Base-by-base conservation (phyloP, 345 rosid species). In the Rhodomyrtus tomentosa region DNA sequence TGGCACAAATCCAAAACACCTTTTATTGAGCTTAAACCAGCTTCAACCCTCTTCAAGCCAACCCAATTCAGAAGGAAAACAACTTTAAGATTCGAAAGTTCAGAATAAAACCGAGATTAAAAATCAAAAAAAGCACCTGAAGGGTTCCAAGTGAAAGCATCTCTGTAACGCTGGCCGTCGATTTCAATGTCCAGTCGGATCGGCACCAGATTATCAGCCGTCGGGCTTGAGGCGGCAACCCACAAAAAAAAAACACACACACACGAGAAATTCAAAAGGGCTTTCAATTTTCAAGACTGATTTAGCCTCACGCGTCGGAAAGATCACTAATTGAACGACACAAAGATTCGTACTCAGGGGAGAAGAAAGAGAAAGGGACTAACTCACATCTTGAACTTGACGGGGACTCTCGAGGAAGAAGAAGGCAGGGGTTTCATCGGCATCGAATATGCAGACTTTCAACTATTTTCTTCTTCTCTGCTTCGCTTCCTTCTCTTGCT, bases 131-230 rank as follows among this genome's bases (percentile, higher is more conserved):
- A 1, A 51, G 55, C 55, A 96, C 98, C 99, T 85, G 92, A 89
- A 90, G 98, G 98, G 87, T 95, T 96, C 99, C 99, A 97, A 83
- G 98, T 95, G 89, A 97, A 95, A 86, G 98, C 93, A 76, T 95
- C 99, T 87, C 94, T 94, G 85, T 89, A 93, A 55, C 95, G 94
- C 81, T 95, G 98, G 84, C 98, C 98, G 52, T 95, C 99, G 88
- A 91, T 90, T 91, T 97, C 98, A 18, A 97, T 94, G 88, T 95
- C 98, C 85, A 97, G 84, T 29, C 98, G 93, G 81, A 97, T 95
- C 2, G 99, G 98, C 27, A 97, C 98, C 87, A 97, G 88, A 87
- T 95, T 97, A 56, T 94, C 96, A 53, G 93, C 87, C 55, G 98
- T 95, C 12, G 98, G 99, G 92, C 99, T 95, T 29, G n/a, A 9